Percentiles rank a stretch among this genome's conserved stretches.
Evolutionary conservation across 306 rosid species (phyloP).

Genomic region (Biancaea sappan): DNA sequence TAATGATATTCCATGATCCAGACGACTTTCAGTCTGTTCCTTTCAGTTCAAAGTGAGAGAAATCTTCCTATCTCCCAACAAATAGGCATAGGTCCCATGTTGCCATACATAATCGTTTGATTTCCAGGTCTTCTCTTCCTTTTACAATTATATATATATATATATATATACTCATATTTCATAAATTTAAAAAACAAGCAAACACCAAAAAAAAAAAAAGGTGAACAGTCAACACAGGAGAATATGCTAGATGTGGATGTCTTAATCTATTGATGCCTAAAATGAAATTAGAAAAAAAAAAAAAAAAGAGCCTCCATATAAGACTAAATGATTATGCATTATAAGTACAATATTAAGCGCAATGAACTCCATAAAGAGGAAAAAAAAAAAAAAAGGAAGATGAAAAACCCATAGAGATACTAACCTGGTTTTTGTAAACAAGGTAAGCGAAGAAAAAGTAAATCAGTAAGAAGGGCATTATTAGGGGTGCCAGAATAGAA

Average conservation of each 20-base stretch:
- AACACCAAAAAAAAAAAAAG: no score
- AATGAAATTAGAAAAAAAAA: conserved; percentile 8
- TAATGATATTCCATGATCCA: conserved; percentile 13
- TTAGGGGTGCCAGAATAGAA: conserved; percentile 82
- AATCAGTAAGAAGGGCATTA: conserved; percentile 78
- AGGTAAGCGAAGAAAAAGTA: conserved; percentile 86
- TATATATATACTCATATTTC: not conserved
- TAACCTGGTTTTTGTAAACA: conserved; percentile 89
- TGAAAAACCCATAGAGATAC: conserved; percentile 22
- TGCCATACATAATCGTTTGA: not conserved
- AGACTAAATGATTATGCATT: conserved; percentile 24
- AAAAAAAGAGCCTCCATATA: conserved; percentile 4
- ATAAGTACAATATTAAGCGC: not conserved
- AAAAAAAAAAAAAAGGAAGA: conserved; percentile 22
- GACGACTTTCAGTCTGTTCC: not conserved
- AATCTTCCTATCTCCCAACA: not conserved
- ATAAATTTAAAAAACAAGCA: no score
- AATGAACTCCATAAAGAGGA: not conserved
- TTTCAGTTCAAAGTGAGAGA: conserved; percentile 20
- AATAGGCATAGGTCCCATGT: not conserved
- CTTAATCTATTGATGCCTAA: conserved; percentile 9
- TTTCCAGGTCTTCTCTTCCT: conserved; percentile 5
- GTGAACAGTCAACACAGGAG: not conserved
- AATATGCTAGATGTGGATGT: not conserved
- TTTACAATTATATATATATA: not conserved